phyloP scores from a whole-genome alignment of 2,329 filamentous ascomycete species.

The Fusarium newnesense region DNA sequence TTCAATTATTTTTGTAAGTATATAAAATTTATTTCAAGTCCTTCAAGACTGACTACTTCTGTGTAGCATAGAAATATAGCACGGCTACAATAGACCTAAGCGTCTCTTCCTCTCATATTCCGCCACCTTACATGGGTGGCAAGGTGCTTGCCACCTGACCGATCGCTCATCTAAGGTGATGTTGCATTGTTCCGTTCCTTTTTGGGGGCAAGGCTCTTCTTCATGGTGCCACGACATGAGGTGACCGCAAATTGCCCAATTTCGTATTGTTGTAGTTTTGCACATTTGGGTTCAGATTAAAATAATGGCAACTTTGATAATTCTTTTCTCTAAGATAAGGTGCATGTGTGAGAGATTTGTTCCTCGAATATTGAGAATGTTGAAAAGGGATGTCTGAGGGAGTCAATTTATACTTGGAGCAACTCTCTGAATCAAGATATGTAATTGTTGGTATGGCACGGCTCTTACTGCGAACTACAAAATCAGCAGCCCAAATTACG shows the following conservation, averaged over 20 bases:
- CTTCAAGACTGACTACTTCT: too few species aligned
- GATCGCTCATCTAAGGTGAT: background rate
- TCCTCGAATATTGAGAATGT: too few species aligned
- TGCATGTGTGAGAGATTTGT: fast-evolving
- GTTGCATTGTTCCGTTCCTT: background rate
- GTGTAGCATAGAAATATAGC: fast-evolving
- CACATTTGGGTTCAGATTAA: background rate
- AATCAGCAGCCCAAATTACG: background rate
- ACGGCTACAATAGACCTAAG: background rate
- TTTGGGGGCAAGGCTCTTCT: background rate
- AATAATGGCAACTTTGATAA: fast-evolving
- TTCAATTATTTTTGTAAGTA: too few species aligned
- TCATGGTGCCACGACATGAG: background rate
- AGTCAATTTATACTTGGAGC: background rate
- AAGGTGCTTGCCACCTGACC: background rate
- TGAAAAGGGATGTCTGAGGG: too few species aligned
- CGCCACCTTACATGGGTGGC: background rate
- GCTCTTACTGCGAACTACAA: too few species aligned
- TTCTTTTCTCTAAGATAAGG: fast-evolving
- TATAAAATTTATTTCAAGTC: too few species aligned
- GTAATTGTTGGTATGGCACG: too few species aligned
- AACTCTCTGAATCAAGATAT: background rate
- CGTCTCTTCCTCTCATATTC: background rate
- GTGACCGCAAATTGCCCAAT: background rate
- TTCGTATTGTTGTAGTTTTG: background rate